Conservation (phyloP, 768 basidiomycete genomes). For the Suillus plorans region DNA sequence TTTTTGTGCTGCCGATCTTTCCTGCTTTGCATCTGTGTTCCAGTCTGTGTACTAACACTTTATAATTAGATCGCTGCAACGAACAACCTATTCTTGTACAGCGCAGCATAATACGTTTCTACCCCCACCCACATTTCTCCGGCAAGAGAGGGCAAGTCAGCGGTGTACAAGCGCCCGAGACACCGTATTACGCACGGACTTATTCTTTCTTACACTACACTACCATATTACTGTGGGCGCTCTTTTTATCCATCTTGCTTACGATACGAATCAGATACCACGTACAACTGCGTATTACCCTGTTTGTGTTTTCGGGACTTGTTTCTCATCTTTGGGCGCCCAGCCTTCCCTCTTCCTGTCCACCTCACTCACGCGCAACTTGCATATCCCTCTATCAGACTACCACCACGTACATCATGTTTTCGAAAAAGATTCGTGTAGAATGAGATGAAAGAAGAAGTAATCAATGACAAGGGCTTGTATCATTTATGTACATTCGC, state of each 20-base stretch:
- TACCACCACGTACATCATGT: constrained; percentile 26
- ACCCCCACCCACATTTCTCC: background rate
- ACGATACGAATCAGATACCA: constrained; percentile 31
- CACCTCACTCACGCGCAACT: constrained; percentile 6
- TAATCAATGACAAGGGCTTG: constrained; percentile 29
- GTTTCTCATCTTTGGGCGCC: constrained; percentile 18
- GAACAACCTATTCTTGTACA: constrained; percentile 36
- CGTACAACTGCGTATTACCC: constrained; percentile 8
- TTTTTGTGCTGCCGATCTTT: background rate
- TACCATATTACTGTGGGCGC: constrained; percentile 4
- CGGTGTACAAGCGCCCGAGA: constrained; percentile 9
- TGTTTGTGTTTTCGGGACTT: constrained; percentile 26
- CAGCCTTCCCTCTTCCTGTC: constrained; percentile 16
- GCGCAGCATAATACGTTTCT: constrained; percentile 37
- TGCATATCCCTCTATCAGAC: constrained; percentile 14
- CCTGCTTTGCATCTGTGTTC: constrained; percentile 5
- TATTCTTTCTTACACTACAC: constrained; percentile 15
- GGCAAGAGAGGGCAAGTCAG: constrained; percentile 6
- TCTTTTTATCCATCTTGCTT: constrained; percentile 28
- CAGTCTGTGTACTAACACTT: background rate
- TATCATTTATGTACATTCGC: constrained; percentile 24
- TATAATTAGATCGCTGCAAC: constrained; percentile 83
- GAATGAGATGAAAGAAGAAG: constrained; percentile 29
- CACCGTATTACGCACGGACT: constrained; percentile 22
- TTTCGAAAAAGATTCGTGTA: constrained; percentile 16